These are phyloP conservation scores for Sugiyamaella mastotermitis DNA, from an alignment of 805 yeast genomes.

Conservation along the genomic window DNA sequence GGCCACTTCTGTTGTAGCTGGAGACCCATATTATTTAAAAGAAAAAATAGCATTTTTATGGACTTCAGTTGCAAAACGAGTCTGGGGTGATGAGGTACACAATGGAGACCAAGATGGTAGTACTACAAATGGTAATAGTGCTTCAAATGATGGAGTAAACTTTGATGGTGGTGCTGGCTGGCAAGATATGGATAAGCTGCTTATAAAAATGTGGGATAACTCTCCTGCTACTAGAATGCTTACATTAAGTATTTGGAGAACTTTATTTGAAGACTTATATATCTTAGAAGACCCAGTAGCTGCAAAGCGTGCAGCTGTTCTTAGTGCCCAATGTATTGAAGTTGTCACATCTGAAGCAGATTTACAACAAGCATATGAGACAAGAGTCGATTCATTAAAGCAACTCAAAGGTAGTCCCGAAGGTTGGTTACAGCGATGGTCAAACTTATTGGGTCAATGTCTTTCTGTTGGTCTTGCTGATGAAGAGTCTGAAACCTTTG, in stretches of 20 bases:
- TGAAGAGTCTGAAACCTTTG: slow-evolving; percentile 39
- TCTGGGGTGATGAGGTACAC: slow-evolving; percentile 63
- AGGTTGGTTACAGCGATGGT: slow-evolving; percentile 88
- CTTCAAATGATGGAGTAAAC: background rate
- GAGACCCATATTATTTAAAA: slow-evolving; percentile 83
- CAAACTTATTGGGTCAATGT: slow-evolving; percentile 42
- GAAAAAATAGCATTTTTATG: slow-evolving; percentile 87
- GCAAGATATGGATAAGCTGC: slow-evolving; percentile 78
- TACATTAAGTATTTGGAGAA: slow-evolving; percentile 69
- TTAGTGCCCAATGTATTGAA: slow-evolving; percentile 79
- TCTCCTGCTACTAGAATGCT: slow-evolving; percentile 65
- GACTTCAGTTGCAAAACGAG: slow-evolving; percentile 85
- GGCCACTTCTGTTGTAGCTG: slow-evolving; percentile 47
- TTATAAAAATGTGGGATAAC: slow-evolving; percentile 68
- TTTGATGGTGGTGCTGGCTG: slow-evolving; percentile 43
- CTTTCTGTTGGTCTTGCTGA: slow-evolving; percentile 30
- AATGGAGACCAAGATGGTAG: slow-evolving; percentile 7
- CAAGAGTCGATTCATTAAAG: slow-evolving; percentile 51
- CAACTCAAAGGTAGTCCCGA: slow-evolving; percentile 61
- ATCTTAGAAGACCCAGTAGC: slow-evolving; percentile 89
- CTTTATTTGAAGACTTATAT: slow-evolving; percentile 88
- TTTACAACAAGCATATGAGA: slow-evolving; percentile 57
- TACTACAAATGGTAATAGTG: background rate
- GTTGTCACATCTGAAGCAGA: slow-evolving; percentile 67
- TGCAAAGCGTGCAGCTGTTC: slow-evolving; percentile 64